Percentiles rank a stretch among this genome's conserved stretches.
phyloP scores from a whole-genome alignment of 768 basidiomycete genomes.

The Tricholoma flavovirens region DNA sequence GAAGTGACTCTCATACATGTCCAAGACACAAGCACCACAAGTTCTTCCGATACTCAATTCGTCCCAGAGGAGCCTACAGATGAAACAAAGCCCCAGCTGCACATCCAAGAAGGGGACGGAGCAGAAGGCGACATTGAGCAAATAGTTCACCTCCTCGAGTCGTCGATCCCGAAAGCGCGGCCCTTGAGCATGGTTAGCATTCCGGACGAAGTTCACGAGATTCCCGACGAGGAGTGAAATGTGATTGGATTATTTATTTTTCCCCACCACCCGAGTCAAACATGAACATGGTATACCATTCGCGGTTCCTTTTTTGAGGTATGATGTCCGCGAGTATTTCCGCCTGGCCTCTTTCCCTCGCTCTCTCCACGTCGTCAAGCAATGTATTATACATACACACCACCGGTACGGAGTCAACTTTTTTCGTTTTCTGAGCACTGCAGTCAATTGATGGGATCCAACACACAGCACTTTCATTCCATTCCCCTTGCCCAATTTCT shows the following conservation, averaged over 20 bases:
- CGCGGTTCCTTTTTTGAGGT: neutral
- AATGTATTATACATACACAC: neutral
- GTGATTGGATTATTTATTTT: slow-evolving; percentile 1
- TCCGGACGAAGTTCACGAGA: slow-evolving; percentile 51
- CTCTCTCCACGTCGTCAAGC: neutral
- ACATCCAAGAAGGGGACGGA: slow-evolving; percentile 32
- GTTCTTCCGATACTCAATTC: slow-evolving; percentile 3
- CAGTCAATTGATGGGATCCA: neutral
- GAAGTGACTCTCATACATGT: neutral
- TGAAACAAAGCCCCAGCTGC: slow-evolving; percentile 10
- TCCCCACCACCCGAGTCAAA: neutral
- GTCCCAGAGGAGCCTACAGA: slow-evolving; percentile 13
- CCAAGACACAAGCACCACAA: neutral
- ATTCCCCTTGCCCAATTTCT: neutral
- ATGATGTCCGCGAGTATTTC: neutral
- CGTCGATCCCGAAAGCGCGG: slow-evolving; percentile 32
- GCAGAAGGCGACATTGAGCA: slow-evolving; percentile 46
- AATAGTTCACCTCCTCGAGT: slow-evolving; percentile 63
- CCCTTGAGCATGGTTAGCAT: slow-evolving; percentile 42
- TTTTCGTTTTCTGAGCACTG: too few species aligned
- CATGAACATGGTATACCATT: neutral
- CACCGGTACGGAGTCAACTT: neutral
- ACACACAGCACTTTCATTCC: neutral
- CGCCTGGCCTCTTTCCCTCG: too few species aligned
- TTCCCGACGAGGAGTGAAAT: slow-evolving; percentile 47